A percentile compares a stretch with the other conserved stretches of the same genome.
Conservation (phyloP, 345 rosid species). For the Boechera retrofracta region DNA sequence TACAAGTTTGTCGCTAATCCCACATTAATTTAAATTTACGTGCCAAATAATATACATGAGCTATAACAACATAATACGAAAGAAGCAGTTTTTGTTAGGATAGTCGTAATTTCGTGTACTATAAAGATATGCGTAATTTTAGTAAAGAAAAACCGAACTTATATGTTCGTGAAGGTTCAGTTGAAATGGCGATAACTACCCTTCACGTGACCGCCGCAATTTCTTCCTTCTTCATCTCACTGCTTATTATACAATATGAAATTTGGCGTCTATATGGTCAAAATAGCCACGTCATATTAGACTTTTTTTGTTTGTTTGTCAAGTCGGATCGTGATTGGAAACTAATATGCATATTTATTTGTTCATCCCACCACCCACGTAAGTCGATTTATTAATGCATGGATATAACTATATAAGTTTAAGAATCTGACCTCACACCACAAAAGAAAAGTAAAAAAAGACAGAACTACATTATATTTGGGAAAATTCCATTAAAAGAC, state of each 20-base stretch:
- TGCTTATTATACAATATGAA: constrained; percentile 2
- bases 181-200: constrained; percentile 31
- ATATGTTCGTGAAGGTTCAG: constrained; percentile 35
- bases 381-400: background rate
- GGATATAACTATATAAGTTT: background rate
- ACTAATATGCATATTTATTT: background rate
- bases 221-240: constrained; percentile 32
- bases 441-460: no score
- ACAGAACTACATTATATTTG: background rate
- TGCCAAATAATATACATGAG: background rate
- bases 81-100: background rate
- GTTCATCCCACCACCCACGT: constrained; percentile 30
- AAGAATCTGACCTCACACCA: constrained; percentile 3
- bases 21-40: constrained; percentile 1
- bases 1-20: background rate
- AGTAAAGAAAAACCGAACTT: constrained; percentile 30
- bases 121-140: constrained; percentile 33
- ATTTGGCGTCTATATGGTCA: constrained; percentile 8
- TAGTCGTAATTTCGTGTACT: constrained; percentile 36
- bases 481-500: background rate
- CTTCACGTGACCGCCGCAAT: constrained; percentile 45
- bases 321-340: constrained; percentile 19
- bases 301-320: constrained; percentile 27
- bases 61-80: constrained; percentile 4
- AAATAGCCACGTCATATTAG: constrained; percentile 17